Conservation (phyloP, 139 green algal genomes). For the Pycnococcus provasolii region DNA sequence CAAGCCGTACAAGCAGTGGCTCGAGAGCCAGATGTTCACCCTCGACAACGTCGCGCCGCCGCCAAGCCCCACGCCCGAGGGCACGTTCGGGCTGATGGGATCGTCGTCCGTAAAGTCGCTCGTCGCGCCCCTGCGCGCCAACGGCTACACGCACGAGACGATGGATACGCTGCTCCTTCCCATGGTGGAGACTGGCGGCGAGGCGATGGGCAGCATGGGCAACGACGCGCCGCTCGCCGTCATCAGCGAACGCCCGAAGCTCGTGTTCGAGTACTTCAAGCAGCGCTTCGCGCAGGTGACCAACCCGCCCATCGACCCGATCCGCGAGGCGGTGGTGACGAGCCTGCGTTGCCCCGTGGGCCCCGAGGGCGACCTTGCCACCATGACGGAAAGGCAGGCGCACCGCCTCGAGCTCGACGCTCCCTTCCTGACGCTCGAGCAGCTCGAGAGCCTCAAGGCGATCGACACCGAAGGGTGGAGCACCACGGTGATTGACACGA, state of each 20-base stretch:
- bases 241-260: slow-evolving; percentile 63
- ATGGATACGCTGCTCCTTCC: slow-evolving; percentile 82
- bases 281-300: slow-evolving; percentile 95
- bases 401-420: slow-evolving; percentile 61
- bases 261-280: slow-evolving; percentile 94
- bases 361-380: slow-evolving; percentile 72
- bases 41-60: slow-evolving; percentile 33
- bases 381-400: slow-evolving; percentile 44
- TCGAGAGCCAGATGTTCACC: slow-evolving; percentile 54
- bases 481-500: slow-evolving; percentile 67
- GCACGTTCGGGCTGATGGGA: neutral
- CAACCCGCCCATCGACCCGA: slow-evolving; percentile 92
- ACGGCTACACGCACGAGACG: slow-evolving; percentile 77
- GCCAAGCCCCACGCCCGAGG: neutral
- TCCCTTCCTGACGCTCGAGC: slow-evolving; percentile 63
- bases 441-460: slow-evolving; percentile 72
- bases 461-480: slow-evolving; percentile 25
- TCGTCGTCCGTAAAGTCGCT: slow-evolving; percentile 10
- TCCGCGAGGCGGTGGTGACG: slow-evolving; percentile 88
- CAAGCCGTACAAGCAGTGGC: slow-evolving; percentile 75
- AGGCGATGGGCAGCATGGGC: slow-evolving; percentile 92
- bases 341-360: slow-evolving; percentile 79
- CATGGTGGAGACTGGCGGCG: slow-evolving; percentile 57
- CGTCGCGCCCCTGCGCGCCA: slow-evolving; percentile 36
- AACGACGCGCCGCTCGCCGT: slow-evolving; percentile 82